Evolutionary conservation across 2,329 filamentous ascomycete genomes (phyloP).

Genomic region (Clarireedia paspali): DNA sequence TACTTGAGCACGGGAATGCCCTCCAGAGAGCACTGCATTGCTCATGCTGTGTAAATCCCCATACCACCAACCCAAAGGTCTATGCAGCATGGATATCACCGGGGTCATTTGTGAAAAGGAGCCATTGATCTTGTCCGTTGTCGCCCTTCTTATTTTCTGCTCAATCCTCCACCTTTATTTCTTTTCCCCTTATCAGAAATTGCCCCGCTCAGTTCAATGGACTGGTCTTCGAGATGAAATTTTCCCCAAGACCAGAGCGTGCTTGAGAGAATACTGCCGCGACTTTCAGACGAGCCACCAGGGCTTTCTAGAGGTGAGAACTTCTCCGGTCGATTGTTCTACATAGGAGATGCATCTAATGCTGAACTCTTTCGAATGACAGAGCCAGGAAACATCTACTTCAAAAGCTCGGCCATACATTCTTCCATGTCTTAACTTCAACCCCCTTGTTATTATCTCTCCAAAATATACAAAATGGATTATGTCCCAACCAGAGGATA

Average conservation of each 20-base stretch:
- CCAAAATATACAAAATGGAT: neutral
- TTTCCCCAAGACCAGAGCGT: neutral
- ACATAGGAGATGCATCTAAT: neutral
- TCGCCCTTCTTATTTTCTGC: neutral
- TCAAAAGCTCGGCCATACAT: neutral
- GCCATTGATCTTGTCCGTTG: neutral
- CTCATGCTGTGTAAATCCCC: too few species aligned
- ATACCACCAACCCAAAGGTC: too few species aligned
- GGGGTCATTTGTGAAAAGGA: too few species aligned
- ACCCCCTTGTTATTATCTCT: neutral
- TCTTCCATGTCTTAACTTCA: neutral
- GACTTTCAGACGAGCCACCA: neutral
- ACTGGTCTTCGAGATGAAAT: neutral
- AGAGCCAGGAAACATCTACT: neutral
- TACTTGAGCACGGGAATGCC: too few species aligned
- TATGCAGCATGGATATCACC: too few species aligned
- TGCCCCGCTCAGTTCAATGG: neutral
- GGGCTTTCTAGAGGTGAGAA: neutral
- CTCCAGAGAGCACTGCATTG: too few species aligned
- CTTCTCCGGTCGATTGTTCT: too few species aligned
- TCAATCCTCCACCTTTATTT: neutral
- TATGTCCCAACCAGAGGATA: neutral
- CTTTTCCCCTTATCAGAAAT: neutral
- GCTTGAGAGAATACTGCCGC: neutral
- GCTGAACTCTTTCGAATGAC: neutral